A percentile compares a stretch with the other conserved stretches of the same genome.
Evolutionary conservation across 768 basidiomycete species (phyloP).

Genomic region (Stropharia rugosoannulata): DNA sequence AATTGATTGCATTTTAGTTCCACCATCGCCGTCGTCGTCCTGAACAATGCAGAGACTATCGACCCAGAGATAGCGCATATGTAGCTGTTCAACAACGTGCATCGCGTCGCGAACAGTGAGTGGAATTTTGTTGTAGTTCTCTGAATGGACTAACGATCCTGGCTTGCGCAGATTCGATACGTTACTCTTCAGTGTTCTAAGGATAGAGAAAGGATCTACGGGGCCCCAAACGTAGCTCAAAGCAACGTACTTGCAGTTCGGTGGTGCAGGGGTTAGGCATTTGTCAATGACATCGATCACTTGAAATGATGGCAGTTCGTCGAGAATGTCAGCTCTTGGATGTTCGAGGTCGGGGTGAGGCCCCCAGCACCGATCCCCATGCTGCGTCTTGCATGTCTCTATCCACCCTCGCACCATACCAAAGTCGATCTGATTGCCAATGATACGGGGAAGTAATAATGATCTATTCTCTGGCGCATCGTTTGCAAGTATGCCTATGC

Average conservation of each 20-base stretch:
- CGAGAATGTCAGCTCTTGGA: too few species aligned
- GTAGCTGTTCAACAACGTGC: neutral
- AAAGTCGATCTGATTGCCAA: slow-evolving; percentile 2
- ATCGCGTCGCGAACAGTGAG: slow-evolving; percentile 12
- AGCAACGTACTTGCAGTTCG: slow-evolving; percentile 4
- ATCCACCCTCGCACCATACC: slow-evolving; percentile 4
- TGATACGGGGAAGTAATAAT: neutral
- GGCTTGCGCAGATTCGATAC: neutral
- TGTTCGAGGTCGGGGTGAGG: too few species aligned
- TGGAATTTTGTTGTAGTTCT: slow-evolving; percentile 1
- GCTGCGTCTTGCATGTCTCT: too few species aligned
- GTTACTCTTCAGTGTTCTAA: slow-evolving; percentile 3
- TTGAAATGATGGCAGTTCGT: too few species aligned
- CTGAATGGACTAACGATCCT: neutral
- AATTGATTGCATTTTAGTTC: slow-evolving; percentile 6
- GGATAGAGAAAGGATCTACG: neutral
- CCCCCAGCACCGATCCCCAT: too few species aligned
- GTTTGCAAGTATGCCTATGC: slow-evolving; percentile 1
- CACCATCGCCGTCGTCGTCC: neutral
- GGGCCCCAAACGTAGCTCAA: slow-evolving; percentile 15
- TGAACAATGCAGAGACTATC: slow-evolving; percentile 11
- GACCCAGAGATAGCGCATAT: slow-evolving; percentile 9
- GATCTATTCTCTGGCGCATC: neutral
- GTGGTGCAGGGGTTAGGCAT: slow-evolving; percentile 7
- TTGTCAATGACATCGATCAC: slow-evolving; percentile 15